Evolutionary conservation across 345 rosid species (phyloP).

Genomic region (Hibiscus trionum): DNA sequence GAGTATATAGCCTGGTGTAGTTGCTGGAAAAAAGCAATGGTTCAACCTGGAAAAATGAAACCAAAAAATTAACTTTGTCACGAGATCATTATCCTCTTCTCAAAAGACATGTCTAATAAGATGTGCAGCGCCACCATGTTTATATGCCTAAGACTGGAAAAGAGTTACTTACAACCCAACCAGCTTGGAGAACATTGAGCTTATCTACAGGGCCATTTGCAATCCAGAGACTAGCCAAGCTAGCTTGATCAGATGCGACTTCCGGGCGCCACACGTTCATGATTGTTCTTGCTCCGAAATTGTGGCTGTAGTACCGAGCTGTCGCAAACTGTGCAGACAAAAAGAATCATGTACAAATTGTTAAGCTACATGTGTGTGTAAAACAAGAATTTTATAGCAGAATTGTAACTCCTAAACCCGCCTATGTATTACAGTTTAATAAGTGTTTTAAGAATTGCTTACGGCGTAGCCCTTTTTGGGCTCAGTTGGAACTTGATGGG

Average conservation of each 20-base stretch:
- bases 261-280: neutral
- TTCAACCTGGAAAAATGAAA: neutral
- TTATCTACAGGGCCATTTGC: neutral
- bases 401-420: too few relatives aligned
- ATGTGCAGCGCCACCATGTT: too few relatives aligned
- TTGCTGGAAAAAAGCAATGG: neutral
- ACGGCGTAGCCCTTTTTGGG: neutral
- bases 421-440: too few relatives aligned
- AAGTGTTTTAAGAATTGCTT: slow-evolving; percentile 2
- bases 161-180: slow-evolving; percentile 6
- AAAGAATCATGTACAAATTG: neutral
- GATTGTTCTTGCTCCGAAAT: neutral
- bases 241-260: neutral
- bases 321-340: neutral
- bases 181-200: neutral
- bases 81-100: too few relatives aligned
- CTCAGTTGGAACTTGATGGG: neutral
- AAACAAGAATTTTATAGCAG: neutral
- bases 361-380: neutral
- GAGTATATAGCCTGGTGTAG: neutral
- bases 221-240: neutral
- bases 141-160: too few relatives aligned
- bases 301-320: neutral
- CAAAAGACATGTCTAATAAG: too few relatives aligned
- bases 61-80: too few relatives aligned